phyloP scores from a whole-genome alignment of 768 basidiomycete genomes.

The Rhodotorula graminis region DNA sequence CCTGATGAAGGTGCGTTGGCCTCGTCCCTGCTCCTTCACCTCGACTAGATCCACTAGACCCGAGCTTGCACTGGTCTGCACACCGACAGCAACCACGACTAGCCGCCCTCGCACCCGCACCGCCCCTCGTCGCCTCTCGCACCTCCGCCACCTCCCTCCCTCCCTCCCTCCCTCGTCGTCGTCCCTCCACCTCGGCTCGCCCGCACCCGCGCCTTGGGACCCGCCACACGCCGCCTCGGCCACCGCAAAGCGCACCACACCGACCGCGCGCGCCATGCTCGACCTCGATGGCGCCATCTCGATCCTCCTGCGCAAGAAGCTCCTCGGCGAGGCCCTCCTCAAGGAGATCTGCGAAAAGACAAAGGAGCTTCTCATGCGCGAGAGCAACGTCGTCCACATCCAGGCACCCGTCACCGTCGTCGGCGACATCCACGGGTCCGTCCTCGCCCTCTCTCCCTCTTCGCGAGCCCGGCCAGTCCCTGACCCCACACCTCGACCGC shows the following conservation, averaged over 20 bases:
- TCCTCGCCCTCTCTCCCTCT: not conserved
- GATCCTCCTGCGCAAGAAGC: slow-evolving; percentile 53
- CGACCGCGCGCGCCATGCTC: too few relatives aligned
- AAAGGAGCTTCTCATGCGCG: slow-evolving; percentile 97
- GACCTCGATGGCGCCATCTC: slow-evolving; percentile 40
- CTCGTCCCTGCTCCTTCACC: not conserved
- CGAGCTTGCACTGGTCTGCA: too few relatives aligned
- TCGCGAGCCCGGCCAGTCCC: not conserved
- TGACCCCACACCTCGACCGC: not conserved
- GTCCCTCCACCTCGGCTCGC: too few relatives aligned
- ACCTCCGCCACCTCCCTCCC: not conserved
- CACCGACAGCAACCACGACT: too few relatives aligned
- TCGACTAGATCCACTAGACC: not conserved
- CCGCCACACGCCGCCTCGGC: too few relatives aligned
- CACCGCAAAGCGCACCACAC: too few relatives aligned
- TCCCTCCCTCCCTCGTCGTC: too few relatives aligned
- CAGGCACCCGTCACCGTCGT: slow-evolving; percentile 96
- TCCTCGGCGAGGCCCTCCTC: slow-evolving; percentile 86
- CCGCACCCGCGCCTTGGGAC: not conserved
- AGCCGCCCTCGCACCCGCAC: too few relatives aligned
- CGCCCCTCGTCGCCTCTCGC: not conserved
- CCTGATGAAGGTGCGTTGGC: not conserved
- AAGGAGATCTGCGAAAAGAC: slow-evolving; percentile 99
- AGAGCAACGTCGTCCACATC: slow-evolving; percentile 97
- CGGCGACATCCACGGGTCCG: slow-evolving; percentile 98